Conservation (phyloP, 352 stramenopile species). For the Phytophthora hybrid region DNA sequence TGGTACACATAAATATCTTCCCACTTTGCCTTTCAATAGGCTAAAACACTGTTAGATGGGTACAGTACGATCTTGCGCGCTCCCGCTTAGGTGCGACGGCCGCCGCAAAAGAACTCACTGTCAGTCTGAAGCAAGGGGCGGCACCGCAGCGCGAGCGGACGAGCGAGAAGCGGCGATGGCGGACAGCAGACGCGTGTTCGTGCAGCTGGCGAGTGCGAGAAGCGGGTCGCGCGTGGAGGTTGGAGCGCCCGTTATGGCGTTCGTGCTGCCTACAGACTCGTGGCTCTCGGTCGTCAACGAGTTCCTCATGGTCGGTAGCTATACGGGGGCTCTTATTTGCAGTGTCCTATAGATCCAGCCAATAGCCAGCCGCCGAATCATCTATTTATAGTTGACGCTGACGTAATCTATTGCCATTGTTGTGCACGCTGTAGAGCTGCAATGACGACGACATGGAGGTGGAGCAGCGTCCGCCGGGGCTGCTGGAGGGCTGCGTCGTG, state of each 20-base stretch:
- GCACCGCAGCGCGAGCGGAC: constrained; percentile 26
- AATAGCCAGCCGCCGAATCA: not conserved
- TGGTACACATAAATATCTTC: not conserved
- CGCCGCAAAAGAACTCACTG: constrained; percentile 15
- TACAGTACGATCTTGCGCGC: constrained; percentile 19
- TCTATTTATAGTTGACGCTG: not conserved
- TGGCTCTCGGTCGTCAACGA: constrained; percentile 79
- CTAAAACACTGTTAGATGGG: not conserved
- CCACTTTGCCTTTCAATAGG: constrained; percentile 5
- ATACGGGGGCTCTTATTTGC: not conserved
- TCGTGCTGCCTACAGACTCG: constrained; percentile 65
- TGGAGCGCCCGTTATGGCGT: constrained; percentile 62
- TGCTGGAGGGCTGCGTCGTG: constrained; percentile 66
- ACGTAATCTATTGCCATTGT: not conserved
- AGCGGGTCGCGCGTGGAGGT: constrained; percentile 34
- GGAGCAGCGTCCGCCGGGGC: constrained; percentile 57
- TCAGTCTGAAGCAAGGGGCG: constrained; percentile 4
- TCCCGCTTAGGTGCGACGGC: constrained; percentile 25
- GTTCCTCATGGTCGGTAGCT: constrained; percentile 72
- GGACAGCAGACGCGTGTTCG: constrained; percentile 72
- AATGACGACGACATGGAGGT: constrained; percentile 82
- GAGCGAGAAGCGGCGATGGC: constrained; percentile 44
- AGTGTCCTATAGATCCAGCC: constrained; percentile 3
- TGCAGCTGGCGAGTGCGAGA: constrained; percentile 60
- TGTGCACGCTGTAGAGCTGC: constrained; percentile 55